Evolutionary conservation across 176 grass and related monocot genomes (phyloP), one percentile per base, ranked within the genome.

Genomic region (Saccharum spontaneum): DNA sequence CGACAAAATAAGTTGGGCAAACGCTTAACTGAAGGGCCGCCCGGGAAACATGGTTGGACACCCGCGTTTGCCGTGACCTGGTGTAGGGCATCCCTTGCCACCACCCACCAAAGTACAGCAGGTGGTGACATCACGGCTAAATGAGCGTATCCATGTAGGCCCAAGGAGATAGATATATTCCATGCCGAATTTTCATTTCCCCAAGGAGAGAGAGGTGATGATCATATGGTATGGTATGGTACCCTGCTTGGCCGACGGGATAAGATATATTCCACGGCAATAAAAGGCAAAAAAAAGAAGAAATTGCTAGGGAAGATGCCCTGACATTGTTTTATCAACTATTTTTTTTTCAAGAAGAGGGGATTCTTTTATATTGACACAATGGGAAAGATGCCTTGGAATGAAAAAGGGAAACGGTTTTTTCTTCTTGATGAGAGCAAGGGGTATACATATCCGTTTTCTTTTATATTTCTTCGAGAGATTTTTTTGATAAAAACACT

Each of bases 131-230:
- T 81, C 69, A n/a, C 15, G 26, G 23, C 68, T 65, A 65, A 69
- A 67, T 28, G 17, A 45, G 45, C 78, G 74, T 81, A 76, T 76
- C 46, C 75, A 14, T 38, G 78, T 67, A 81, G 41, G 76, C 78
- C 78, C 44, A 13, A 87, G 62, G 61, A 52, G 70, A 74, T 13
- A 67, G 69, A 81, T 68, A 81, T 81, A 81, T 87, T 75, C 44
- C 48, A 7, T 34, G 46, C 18, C 60, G 85, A 75, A 68, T 81
- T 87, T 74, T 61, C 67, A 67, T 87, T 87, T 54, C 78, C 71
- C 41, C 22, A 67, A 24, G 44, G 60, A 68, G 33, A 87, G 44
- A 68, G 33, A 87, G 70, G 78, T 36, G 70, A 67, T 23, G 78
- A 22, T 14, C 61, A 48, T 30, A 61, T 59, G 11, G 59, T 59